Conservation (phyloP, 148 eudicot species). For the Cornus controversa region DNA sequence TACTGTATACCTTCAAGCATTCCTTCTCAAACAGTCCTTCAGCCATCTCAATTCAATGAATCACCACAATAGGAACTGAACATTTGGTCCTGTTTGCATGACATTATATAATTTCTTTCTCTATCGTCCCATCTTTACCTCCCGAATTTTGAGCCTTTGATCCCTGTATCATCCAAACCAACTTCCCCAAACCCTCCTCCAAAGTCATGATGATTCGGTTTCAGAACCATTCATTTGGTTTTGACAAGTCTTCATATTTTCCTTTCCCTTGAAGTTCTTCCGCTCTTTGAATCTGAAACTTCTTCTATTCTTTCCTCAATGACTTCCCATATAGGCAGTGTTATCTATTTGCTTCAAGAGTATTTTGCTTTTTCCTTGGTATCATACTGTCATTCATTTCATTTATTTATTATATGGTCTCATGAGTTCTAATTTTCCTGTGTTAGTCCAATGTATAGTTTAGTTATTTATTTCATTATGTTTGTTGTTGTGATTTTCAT, state of each 20-base stretch:
- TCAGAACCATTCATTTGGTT: not conserved
- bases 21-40: not conserved
- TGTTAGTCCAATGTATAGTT: not conserved
- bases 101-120: too few relatives aligned
- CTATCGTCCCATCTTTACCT: not conserved
- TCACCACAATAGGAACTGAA: not conserved
- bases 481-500: not conserved
- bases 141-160: not conserved
- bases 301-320: too few relatives aligned
- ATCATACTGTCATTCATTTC: too few relatives aligned
- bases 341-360: too few relatives aligned
- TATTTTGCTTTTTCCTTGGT: too few relatives aligned
- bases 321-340: too few relatives aligned
- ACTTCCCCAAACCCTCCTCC: not conserved
- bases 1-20: not conserved
- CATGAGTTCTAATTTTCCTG: not conserved
- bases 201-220: not conserved
- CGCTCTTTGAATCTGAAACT: not conserved
- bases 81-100: not conserved
- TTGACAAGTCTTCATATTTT: too few relatives aligned
- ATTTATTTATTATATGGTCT: too few relatives aligned
- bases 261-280: too few relatives aligned
- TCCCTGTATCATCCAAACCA: not conserved
- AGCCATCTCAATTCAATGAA: not conserved
- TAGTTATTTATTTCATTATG: not conserved